phyloP scores from a whole-genome alignment of 208 protist genomes.

The Entamoeba histolytica region DNA sequence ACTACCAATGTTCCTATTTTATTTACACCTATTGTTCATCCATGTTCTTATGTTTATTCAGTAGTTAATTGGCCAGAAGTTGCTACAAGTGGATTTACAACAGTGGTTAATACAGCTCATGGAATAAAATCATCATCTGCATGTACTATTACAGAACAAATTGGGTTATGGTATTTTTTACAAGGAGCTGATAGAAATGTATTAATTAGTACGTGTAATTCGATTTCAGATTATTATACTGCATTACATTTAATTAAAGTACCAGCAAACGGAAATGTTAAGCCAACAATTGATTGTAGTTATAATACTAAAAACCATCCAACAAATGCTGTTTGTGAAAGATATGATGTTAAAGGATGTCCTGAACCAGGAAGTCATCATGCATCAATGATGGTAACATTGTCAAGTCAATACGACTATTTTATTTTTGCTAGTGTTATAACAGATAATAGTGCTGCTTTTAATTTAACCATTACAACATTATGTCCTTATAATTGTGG shows the following conservation, averaged over 20 bases:
- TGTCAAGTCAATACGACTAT: background rate
- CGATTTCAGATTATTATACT: background rate
- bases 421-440: background rate
- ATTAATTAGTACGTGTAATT: background rate
- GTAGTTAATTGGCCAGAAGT: background rate
- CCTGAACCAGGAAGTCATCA: background rate
- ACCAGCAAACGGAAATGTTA: background rate
- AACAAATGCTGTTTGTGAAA: background rate
- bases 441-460: background rate
- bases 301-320: background rate
- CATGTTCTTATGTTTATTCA: background rate
- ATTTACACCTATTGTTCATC: background rate
- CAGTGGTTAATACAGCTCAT: background rate
- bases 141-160: background rate
- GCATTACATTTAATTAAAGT: background rate
- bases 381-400: background rate
- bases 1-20: background rate
- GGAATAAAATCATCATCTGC: background rate
- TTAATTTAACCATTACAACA: background rate
- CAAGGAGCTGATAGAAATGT: background rate
- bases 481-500: background rate
- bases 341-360: background rate
- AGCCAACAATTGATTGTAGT: background rate
- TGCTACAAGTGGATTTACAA: background rate
- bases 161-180: background rate